These are phyloP conservation scores for Buxus sempervirens DNA, from an alignment of 164 flowering plant species.

Conservation along the genomic window DNA sequence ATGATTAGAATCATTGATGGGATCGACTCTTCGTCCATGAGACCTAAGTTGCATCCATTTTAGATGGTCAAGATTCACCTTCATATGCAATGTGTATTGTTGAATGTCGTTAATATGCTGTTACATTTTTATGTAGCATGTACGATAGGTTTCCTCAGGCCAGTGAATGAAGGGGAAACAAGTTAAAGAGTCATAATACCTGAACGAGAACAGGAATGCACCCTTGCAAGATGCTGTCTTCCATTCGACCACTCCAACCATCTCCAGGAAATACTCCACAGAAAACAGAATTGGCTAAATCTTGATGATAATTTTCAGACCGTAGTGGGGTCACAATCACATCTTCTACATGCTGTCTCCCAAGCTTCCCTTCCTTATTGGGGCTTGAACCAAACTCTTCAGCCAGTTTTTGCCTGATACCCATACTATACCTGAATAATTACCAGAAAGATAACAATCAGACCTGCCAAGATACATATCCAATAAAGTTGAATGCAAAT, in stretches of 20 bases:
- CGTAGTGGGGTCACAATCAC: constrained; percentile 78
- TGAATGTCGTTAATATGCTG: background rate
- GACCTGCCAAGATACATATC: background rate
- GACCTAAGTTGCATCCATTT: background rate
- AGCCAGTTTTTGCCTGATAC: constrained; percentile 87
- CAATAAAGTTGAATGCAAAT: constrained; percentile 7
- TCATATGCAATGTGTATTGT: too few relatives aligned
- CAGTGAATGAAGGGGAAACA: background rate
- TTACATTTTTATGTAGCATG: background rate
- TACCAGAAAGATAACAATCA: constrained; percentile 4
- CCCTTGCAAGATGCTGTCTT: constrained; percentile 91
- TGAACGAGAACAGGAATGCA: constrained; percentile 97
- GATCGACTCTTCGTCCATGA: background rate
- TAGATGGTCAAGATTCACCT: background rate
- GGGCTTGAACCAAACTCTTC: constrained; percentile 89
- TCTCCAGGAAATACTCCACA: constrained; percentile 99
- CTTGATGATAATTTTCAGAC: constrained; percentile 53
- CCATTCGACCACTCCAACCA: constrained; percentile 99
- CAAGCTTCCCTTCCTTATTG: constrained; percentile 84
- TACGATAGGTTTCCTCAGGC: background rate
- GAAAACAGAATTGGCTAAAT: constrained; percentile 71
- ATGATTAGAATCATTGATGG: background rate
- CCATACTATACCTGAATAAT: constrained; percentile 90
- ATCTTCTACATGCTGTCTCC: constrained; percentile 75
- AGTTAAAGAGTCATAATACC: constrained; percentile 38